phyloP scores from a whole-genome alignment of 1,139 yeast species.

The Taphrina pruni region DNA sequence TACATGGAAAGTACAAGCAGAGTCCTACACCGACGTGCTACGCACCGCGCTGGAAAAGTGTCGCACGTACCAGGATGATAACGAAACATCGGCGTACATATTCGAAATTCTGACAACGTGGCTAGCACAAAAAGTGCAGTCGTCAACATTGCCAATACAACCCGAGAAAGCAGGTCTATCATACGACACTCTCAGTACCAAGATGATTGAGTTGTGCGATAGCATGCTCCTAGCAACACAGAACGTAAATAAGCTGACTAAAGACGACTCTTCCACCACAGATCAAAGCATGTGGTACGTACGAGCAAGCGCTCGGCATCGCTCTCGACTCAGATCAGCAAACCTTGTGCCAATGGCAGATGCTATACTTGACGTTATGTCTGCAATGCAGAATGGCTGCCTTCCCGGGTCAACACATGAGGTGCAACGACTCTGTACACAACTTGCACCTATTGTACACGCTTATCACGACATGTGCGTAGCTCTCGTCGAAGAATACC shows the following conservation, averaged over 20 bases:
- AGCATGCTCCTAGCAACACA: constrained; percentile 47
- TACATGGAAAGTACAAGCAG: not conserved
- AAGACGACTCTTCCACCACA: constrained; percentile 49
- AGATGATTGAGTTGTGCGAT: constrained; percentile 42
- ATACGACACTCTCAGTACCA: not conserved
- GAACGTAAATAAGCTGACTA: constrained; percentile 51
- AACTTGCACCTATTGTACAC: constrained; percentile 17
- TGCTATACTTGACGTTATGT: not conserved
- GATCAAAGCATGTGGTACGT: constrained; percentile 7
- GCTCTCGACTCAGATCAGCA: not conserved
- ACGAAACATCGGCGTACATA: constrained; percentile 1
- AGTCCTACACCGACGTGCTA: not conserved
- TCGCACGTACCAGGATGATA: not conserved
- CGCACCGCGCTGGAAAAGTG: not conserved
- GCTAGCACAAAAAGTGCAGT: not conserved
- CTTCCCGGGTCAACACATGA: not conserved
- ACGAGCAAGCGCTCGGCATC: constrained; percentile 4
- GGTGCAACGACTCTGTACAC: constrained; percentile 17
- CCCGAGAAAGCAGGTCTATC: not conserved
- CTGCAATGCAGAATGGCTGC: not conserved
- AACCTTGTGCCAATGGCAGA: not conserved
- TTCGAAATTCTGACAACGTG: not conserved
- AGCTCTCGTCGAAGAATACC: not conserved
- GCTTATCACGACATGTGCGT: constrained; percentile 15
- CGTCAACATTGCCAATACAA: no score